Percentiles rank a stretch among this genome's conserved stretches.
Evolutionary conservation across 2,329 filamentous ascomycete genomes (phyloP).

Genomic region (Karstenula rhodostoma): DNA sequence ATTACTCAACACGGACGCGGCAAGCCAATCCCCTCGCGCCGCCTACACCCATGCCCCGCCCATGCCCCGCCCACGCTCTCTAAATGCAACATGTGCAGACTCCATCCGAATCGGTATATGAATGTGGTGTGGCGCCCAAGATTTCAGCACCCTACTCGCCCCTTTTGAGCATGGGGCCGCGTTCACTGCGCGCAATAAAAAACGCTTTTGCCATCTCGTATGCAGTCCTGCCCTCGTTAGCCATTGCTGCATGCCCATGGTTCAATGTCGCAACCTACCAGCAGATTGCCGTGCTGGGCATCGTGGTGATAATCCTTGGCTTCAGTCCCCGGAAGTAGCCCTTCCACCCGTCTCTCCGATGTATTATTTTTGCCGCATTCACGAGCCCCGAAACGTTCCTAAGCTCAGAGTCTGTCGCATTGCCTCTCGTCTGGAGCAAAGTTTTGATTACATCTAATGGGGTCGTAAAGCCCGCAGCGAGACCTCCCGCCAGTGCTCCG

Average conservation of each 20-base stretch:
- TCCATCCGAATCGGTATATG: constrained; percentile 24
- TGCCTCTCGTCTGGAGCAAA: constrained; percentile 90
- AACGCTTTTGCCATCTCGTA: constrained; percentile 75
- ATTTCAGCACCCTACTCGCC: constrained; percentile 15
- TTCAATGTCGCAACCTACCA: constrained; percentile 68
- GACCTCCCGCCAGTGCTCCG: constrained; percentile 89
- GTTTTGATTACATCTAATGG: constrained; percentile 99
- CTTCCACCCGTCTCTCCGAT: constrained; percentile 79
- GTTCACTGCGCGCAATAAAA: constrained; percentile 60
- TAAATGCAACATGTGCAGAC: constrained; percentile 29
- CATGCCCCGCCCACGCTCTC: constrained; percentile 21
- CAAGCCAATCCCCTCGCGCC: constrained; percentile 25
- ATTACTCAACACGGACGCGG: constrained; percentile 28
- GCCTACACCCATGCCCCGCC: constrained; percentile 26
- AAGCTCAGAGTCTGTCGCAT: constrained; percentile 80
- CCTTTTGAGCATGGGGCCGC: constrained; percentile 8
- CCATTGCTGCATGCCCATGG: constrained; percentile 19
- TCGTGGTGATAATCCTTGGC: constrained; percentile 91
- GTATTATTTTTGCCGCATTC: constrained; percentile 81
- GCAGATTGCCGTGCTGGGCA: constrained; percentile 99
- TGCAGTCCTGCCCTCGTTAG: constrained; percentile 61
- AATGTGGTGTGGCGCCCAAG: constrained; percentile 17
- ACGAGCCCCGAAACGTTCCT: constrained; percentile 83
- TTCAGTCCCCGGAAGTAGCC: constrained; percentile 95
- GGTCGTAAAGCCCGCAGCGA: constrained; percentile 92